Conservation (phyloP, 2,329 filamentous ascomycete species). For the Alternaria infectoria region DNA sequence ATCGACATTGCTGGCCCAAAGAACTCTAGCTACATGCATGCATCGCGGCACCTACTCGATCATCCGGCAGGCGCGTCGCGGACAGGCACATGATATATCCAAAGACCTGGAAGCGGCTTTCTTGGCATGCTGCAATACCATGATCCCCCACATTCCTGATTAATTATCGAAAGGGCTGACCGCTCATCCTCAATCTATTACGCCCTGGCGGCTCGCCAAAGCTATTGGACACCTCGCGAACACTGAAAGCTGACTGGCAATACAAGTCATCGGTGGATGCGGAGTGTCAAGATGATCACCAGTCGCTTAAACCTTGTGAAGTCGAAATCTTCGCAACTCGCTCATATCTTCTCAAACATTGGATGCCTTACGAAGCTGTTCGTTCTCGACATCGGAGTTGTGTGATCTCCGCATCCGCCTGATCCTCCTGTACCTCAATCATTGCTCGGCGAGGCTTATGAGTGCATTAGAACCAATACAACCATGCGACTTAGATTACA, state of each 20-base stretch:
- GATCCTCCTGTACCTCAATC: neutral
- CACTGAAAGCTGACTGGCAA: neutral
- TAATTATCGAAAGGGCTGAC: neutral
- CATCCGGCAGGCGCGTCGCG: neutral
- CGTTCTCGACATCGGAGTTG: neutral
- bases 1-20: neutral
- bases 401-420: neutral
- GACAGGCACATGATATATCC: neutral
- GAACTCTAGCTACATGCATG: neutral
- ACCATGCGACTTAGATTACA: neutral
- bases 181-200: conserved; percentile 4
- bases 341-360: conserved; percentile 8
- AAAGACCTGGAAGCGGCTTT: neutral
- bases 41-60: neutral
- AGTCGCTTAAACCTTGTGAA: neutral
- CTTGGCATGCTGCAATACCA: neutral
- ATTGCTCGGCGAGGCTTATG: neutral
- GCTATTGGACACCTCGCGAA: neutral
- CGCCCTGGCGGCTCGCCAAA: neutral
- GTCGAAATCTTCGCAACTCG: neutral
- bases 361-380: neutral
- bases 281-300: neutral
- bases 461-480: neutral
- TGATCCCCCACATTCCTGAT: neutral
- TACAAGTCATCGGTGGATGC: neutral